A percentile compares a stretch with the other conserved stretches of the same genome.
phyloP scores from a whole-genome alignment of 1,284 basidiomycete species.

The Ustilago tritici region DNA sequence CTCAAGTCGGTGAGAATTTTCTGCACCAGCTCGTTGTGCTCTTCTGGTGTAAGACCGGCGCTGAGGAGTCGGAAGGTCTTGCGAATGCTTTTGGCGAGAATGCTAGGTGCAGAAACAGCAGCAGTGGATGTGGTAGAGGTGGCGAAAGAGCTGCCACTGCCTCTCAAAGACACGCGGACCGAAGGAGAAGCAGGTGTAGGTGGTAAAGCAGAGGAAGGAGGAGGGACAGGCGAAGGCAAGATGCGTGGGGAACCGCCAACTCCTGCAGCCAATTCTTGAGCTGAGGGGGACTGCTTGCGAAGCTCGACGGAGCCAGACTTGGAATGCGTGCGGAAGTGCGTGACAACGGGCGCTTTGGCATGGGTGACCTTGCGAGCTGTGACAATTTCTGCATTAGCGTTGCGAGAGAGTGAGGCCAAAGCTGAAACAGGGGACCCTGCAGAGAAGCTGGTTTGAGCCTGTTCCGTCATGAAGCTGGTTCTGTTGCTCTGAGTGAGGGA shows the following conservation, averaged over 20 bases:
- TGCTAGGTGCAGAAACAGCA: conserved; percentile 7
- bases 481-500: not conserved
- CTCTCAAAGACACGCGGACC: not conserved
- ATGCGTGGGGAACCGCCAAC: conserved; percentile 11
- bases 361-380: conserved; percentile 22
- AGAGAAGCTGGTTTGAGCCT: not conserved
- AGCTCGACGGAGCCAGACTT: conserved; percentile 17
- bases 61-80: conserved; percentile 18
- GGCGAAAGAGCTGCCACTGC: conserved; percentile 7
- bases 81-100: conserved; percentile 13
- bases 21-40: conserved; percentile 25
- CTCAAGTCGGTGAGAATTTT: conserved; percentile 25
- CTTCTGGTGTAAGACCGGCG: conserved; percentile 17
- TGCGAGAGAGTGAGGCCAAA: conserved; percentile 1
- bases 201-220: conserved; percentile 30
- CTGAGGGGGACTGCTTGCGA: conserved; percentile 6
- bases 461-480: not conserved
- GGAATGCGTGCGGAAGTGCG: conserved; percentile 21
- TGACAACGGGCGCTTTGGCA: conserved; percentile 13
- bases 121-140: not conserved
- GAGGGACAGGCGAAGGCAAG: conserved; percentile 38
- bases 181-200: conserved; percentile 20
- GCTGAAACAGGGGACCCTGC: conserved; percentile 4
- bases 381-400: conserved; percentile 22
- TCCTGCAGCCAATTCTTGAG: conserved; percentile 1